Evolutionary conservation across 352 stramenopile species (phyloP), one percentile per base, ranked within the genome.

Genomic region (Globisporangium canariense): DNA sequence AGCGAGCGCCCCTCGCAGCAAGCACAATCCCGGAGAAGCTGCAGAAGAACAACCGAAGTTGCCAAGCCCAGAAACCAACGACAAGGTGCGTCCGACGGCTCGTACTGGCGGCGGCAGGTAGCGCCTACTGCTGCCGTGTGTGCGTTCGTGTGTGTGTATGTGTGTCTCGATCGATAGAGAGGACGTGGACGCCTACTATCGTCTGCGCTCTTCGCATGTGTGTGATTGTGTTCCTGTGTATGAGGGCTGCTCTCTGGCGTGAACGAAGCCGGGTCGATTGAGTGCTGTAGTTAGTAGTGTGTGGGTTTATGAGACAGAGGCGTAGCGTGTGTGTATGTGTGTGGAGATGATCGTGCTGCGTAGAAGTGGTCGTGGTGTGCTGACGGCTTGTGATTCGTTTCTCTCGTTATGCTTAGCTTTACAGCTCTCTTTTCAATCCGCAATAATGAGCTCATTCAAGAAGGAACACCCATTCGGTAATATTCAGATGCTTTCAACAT

Each of bases 391-490:
- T 34, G 25, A n/a, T 22, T 49, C 8, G 18, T 58, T 41, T 58
- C 7, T 46, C 14, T 46, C 14, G 10, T 8, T 41, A 41, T 41
- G 36, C 36, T 47, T 11, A 38, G 54, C 40, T n/a, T 20, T 20
- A 20, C 14, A 22, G 54, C n/a, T 25, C 32, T 41, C 6, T 14
- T 41, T 22, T 25, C 28, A 41, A 20, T 32, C 5, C 5, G 16
- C 63, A 60, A 73, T 51, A 10, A 94, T 94, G 87, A 96, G 86
- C 77, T 96, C 87, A 59, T 96, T 96, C 66, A 96, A 94, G 86
- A 96, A 96, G 79, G 87, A 96, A 69, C 87, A 96, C 67, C 82
- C 86, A 52, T 95, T 93, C 38, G 87, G 87, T 95, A 73, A 57
- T 30, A 18, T 8, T 28, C 30, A 4, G 4, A 1, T 57, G 28